phyloP scores from a whole-genome alignment of 78 protist species.

The Dictyostelium firmibasis region DNA sequence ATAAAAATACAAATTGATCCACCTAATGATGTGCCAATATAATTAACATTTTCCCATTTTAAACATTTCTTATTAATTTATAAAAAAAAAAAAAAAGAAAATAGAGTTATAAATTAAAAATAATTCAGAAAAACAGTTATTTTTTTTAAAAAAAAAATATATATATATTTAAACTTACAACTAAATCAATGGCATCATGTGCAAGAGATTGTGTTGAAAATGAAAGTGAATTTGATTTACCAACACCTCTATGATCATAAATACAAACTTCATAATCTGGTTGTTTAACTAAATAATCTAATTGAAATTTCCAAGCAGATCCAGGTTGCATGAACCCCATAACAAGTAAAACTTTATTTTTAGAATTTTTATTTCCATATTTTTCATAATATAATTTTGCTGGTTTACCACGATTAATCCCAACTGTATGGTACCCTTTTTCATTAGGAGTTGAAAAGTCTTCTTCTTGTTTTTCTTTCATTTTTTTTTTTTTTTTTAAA shows the following conservation, averaged over 20 bases:
- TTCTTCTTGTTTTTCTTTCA: background rate
- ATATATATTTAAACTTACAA: background rate
- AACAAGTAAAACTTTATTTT: background rate
- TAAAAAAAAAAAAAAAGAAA: background rate
- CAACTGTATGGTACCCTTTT: background rate
- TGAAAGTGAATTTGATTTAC: background rate
- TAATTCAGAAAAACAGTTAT: no score
- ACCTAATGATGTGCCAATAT: background rate
- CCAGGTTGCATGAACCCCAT: slow-evolving; percentile 1
- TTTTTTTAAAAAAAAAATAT: no score
- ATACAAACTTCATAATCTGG: background rate
- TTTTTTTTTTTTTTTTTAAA: no score
- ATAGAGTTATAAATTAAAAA: background rate
- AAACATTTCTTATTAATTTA: background rate
- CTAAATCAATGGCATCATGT: background rate
- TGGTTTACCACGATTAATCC: background rate
- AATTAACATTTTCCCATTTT: background rate
- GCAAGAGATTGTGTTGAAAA: background rate
- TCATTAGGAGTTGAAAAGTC: background rate
- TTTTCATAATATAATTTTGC: background rate
- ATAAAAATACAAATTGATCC: background rate
- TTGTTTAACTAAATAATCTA: background rate
- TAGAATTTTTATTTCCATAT: background rate
- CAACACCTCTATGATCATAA: background rate
- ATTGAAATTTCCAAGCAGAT: background rate